Evolutionary conservation across 73 alveolate genomes (phyloP).

Genomic region (Durusdinium trenchii): DNA sequence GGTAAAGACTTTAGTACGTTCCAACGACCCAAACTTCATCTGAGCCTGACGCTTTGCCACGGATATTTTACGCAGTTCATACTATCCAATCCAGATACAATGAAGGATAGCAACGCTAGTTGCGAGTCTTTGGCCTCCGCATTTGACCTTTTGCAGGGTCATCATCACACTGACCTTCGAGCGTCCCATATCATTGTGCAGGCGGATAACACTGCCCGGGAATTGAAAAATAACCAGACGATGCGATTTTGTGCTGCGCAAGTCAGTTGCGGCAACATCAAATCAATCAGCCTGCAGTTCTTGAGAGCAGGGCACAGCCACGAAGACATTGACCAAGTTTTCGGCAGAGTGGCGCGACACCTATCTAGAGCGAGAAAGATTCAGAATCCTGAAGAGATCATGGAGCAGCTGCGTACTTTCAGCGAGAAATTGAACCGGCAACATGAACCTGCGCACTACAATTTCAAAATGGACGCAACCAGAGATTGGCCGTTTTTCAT

Average conservation of each 20-base stretch:
- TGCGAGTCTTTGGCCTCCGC: background rate
- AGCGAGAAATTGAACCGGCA: no score
- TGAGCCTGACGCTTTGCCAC: background rate
- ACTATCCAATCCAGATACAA: background rate
- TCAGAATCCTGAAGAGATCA: no score
- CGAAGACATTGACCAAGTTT: no score
- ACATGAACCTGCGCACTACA: no score
- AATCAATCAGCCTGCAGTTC: no score
- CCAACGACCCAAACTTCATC: background rate
- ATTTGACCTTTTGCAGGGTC: background rate
- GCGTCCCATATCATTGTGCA: background rate
- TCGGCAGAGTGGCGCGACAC: no score
- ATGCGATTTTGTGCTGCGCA: background rate
- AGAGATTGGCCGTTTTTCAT: no score
- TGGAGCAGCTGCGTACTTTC: no score
- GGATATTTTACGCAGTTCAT: background rate
- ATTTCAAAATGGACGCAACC: no score
- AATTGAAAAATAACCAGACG: background rate
- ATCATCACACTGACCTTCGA: background rate
- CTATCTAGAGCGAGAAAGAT: no score
- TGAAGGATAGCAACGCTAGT: background rate
- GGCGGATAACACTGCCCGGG: background rate
- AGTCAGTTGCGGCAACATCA: no score
- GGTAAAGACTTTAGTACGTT: background rate
- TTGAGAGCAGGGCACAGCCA: no score